Evolutionary conservation across 805 yeast species (phyloP).

Genomic region (Torulaspora quercuum): DNA sequence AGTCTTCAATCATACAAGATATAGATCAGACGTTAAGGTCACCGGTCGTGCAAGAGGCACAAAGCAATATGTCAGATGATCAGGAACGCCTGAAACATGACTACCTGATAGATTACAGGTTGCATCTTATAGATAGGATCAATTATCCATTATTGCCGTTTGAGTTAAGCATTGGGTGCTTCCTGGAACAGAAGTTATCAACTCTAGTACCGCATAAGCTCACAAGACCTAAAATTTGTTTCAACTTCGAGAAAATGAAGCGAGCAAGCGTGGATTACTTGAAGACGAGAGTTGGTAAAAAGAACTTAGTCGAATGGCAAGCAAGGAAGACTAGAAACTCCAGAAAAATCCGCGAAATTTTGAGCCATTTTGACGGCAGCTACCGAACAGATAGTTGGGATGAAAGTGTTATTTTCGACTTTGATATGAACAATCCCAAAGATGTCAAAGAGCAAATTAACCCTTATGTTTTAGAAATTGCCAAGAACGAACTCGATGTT

Average conservation of each 20-base stretch:
- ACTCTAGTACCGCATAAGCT: constrained; percentile 1
- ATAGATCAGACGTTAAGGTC: constrained; percentile 26
- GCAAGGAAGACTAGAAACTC: constrained; percentile 32
- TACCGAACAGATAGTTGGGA: constrained; percentile 10
- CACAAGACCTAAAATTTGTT: constrained; percentile 2
- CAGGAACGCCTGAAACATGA: constrained; percentile 24
- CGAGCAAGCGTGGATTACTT: constrained; percentile 16
- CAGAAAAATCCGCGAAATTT: constrained; percentile 24
- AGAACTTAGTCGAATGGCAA: constrained; percentile 7
- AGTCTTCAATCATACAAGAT: constrained; percentile 25
- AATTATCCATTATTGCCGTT: constrained; percentile 21
- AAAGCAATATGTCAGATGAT: constrained; percentile 21
- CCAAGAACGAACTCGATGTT: constrained; percentile 21
- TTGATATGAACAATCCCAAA: constrained; percentile 10
- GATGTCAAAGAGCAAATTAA: constrained; percentile 21
- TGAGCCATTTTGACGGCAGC: constrained; percentile 23
- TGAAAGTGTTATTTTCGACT: constrained; percentile 17
- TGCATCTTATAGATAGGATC: constrained; percentile 21
- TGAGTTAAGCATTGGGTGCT: constrained; percentile 23
- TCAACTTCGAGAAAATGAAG: constrained; percentile 13
- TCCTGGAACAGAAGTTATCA: constrained; percentile 9
- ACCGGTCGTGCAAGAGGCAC: constrained; percentile 6
- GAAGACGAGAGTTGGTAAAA: constrained; percentile 16
- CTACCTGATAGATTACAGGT: constrained; percentile 30
- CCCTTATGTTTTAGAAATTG: constrained; percentile 29